A percentile compares a stretch with the other conserved stretches of the same genome.
phyloP scores from a whole-genome alignment of 495 filamentous ascomycete genomes.

The Geopyxis carbonaria region DNA sequence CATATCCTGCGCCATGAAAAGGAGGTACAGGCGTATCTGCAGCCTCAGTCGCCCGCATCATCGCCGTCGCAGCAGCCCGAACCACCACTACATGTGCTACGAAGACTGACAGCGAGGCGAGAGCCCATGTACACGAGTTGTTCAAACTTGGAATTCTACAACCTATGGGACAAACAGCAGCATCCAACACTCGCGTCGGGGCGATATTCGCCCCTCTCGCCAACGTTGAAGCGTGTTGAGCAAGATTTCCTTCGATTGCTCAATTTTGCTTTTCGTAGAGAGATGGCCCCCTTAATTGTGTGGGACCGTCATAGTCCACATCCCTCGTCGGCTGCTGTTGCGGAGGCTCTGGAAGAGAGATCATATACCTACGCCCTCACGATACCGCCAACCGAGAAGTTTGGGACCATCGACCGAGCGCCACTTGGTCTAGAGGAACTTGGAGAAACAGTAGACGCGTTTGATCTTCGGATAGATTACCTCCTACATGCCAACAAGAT shows the following conservation, averaged over 20 bases:
- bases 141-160: conserved; percentile 69
- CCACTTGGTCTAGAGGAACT: conserved; percentile 8
- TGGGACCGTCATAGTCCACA: conserved; percentile 11
- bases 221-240: conserved; percentile 55
- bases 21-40: conserved; percentile 35
- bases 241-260: conserved; percentile 59
- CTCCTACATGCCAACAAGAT: conserved; percentile 1
- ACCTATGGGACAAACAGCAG: conserved; percentile 34
- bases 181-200: conserved; percentile 10
- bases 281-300: conserved; percentile 12
- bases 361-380: conserved; percentile 11
- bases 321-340: conserved; percentile 2
- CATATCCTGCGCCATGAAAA: conserved; percentile 54
- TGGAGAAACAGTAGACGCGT: conserved; percentile 10
- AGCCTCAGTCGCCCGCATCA: conserved; percentile 1
- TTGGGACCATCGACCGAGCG: conserved; percentile 3
- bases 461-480: conserved; percentile 10
- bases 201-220: conserved; percentile 38
- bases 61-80: background rate
- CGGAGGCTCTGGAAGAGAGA: conserved; percentile 8
- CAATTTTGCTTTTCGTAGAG: conserved; percentile 30
- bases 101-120: conserved; percentile 2
- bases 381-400: conserved; percentile 5
- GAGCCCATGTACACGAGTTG: conserved; percentile 28
- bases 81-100: conserved; percentile 1